A percentile compares a stretch with the other conserved stretches of the same genome.
These are phyloP conservation scores for Melampsora allii-populina DNA, from an alignment of 1,284 basidiomycete genomes.

Conservation along the genomic window DNA sequence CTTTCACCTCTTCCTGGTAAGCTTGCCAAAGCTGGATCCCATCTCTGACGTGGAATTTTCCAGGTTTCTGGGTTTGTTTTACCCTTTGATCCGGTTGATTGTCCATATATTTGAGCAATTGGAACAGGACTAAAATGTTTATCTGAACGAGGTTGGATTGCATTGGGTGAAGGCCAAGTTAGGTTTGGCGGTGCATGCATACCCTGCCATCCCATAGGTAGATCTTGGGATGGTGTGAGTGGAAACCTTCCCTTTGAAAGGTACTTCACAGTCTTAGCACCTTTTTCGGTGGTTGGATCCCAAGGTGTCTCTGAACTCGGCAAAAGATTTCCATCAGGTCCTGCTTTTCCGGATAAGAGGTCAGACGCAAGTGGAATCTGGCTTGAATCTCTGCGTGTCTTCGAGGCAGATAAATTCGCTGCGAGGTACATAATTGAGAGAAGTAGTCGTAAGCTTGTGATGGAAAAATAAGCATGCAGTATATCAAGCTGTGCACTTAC, in stretches of 20 bases:
- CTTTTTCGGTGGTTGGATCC: constrained; percentile 26
- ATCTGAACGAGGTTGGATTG: constrained; percentile 13
- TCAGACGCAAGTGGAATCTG: constrained; percentile 13
- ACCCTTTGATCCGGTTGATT: neutral
- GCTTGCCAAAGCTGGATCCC: neutral
- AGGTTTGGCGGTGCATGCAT: constrained; percentile 19
- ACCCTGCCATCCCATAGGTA: constrained; percentile 15
- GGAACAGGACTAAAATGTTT: constrained; percentile 11
- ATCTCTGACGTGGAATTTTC: neutral
- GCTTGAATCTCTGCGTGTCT: neutral
- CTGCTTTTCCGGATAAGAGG: constrained; percentile 11
- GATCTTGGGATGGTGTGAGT: constrained; percentile 5
- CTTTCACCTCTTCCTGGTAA: neutral
- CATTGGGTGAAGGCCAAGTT: constrained; percentile 27
- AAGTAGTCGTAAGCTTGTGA: neutral
- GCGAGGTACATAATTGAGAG: neutral
- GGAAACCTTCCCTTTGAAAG: constrained; percentile 35
- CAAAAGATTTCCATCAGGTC: neutral
- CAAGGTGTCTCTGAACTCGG: constrained; percentile 32
- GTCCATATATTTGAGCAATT: constrained; percentile 20
- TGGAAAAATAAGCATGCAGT: too few species aligned
- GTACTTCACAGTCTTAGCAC: constrained; percentile 7
- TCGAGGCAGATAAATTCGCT: neutral
- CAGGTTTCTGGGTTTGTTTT: neutral
- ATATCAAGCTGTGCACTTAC: too few species aligned